Conservation (phyloP, 2,329 filamentous ascomycete species). For the Penicillium crustosum region DNA sequence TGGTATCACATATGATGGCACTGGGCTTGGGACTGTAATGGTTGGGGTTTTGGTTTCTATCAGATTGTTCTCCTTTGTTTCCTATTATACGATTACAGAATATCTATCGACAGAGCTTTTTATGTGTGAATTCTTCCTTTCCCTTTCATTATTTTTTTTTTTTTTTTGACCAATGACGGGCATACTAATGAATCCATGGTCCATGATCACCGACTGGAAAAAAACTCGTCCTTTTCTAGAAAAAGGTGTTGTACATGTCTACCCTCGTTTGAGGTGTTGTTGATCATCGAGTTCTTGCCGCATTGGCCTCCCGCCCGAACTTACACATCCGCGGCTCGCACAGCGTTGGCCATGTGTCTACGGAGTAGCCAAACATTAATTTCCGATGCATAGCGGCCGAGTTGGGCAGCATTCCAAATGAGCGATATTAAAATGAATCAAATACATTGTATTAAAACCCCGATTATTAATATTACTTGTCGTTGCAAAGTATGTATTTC, state of each 20-base stretch:
- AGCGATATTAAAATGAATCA: background rate
- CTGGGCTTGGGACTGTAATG: slow-evolving; percentile 4
- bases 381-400: slow-evolving; percentile 1
- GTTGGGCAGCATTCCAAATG: slow-evolving; percentile 11
- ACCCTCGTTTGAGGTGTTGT: background rate
- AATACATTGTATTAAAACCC: background rate
- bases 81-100: slow-evolving; percentile 5
- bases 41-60: background rate
- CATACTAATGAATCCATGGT: background rate
- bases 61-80: slow-evolving; percentile 1
- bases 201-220: background rate
- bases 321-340: slow-evolving; percentile 7
- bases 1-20: slow-evolving; percentile 4
- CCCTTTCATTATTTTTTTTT: background rate
- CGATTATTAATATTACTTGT: background rate
- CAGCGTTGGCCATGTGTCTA: slow-evolving; percentile 13
- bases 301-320: slow-evolving; percentile 5
- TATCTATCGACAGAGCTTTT: slow-evolving; percentile 2
- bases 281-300: slow-evolving; percentile 3
- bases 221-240: background rate
- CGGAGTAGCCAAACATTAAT: slow-evolving; percentile 10
- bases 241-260: background rate
- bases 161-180: background rate
- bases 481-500: background rate
- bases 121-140: background rate